These are phyloP conservation scores for Fusarium stilboides DNA, from an alignment of 2,329 filamentous ascomycete genomes.

Conservation along the genomic window DNA sequence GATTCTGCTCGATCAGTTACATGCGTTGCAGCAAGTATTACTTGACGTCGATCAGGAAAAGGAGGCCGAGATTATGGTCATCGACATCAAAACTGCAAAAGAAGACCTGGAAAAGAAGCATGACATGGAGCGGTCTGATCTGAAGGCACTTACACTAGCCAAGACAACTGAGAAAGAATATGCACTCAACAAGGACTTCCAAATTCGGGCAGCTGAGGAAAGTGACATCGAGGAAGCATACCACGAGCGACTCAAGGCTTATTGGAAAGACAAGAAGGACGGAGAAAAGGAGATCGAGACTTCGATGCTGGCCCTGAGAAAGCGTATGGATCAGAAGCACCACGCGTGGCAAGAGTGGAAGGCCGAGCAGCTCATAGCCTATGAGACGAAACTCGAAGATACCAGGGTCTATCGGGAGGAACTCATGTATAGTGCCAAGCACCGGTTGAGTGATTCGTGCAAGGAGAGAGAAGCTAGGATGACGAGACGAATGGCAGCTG, in stretches of 20 bases:
- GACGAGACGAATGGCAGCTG: slow-evolving; percentile 56
- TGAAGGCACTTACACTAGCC: slow-evolving; percentile 46
- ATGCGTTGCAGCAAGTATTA: slow-evolving; percentile 59
- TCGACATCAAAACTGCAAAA: slow-evolving; percentile 45
- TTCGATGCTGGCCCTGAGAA: slow-evolving; percentile 55
- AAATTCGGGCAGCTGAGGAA: slow-evolving; percentile 59
- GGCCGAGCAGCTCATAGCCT: slow-evolving; percentile 58
- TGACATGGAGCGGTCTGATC: slow-evolving; percentile 51
- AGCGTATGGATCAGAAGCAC: slow-evolving; percentile 60
- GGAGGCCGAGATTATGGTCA: slow-evolving; percentile 50
- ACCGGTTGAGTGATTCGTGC: slow-evolving; percentile 50
- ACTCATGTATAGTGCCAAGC: slow-evolving; percentile 59
- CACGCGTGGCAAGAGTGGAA: slow-evolving; percentile 60
- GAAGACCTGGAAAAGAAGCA: slow-evolving; percentile 55
- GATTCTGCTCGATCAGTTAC: slow-evolving; percentile 56
- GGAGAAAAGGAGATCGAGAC: slow-evolving; percentile 52
- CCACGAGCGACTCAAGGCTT: slow-evolving; percentile 55
- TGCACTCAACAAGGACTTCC: slow-evolving; percentile 59
- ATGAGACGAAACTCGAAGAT: slow-evolving; percentile 57
- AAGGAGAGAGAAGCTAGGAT: slow-evolving; percentile 54
- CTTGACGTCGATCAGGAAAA: slow-evolving; percentile 58
- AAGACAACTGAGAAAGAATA: slow-evolving; percentile 55
- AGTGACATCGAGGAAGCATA: slow-evolving; percentile 62
- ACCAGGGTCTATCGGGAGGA: slow-evolving; percentile 59
- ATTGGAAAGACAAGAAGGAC: slow-evolving; percentile 57